Evolutionary conservation across 2,329 filamentous ascomycete genomes (phyloP).

Genomic region (Madurella mycetomatis): DNA sequence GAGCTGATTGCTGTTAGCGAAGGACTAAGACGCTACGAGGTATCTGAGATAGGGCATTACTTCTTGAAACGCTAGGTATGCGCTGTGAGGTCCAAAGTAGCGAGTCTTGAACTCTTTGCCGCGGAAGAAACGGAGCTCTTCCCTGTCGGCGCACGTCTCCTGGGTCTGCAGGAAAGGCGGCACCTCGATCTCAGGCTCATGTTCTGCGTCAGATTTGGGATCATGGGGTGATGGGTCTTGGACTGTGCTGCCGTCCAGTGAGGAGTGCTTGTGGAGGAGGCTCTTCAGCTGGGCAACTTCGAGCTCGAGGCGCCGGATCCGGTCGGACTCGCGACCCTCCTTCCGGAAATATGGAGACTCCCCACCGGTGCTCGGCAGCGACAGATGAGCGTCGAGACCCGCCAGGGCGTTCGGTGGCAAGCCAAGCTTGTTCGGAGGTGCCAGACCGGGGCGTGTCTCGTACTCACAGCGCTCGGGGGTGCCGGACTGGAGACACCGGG

Average conservation of each 20-base stretch:
- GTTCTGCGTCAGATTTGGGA: conserved; percentile 19
- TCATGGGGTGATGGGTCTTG: conserved; percentile 30
- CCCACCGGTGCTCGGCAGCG: conserved; percentile 38
- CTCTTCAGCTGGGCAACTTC: conserved; percentile 55
- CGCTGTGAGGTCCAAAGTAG: conserved; percentile 58
- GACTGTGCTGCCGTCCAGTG: conserved; percentile 50
- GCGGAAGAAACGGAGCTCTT: conserved; percentile 54
- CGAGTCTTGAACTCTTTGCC: conserved; percentile 57
- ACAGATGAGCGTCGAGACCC: conserved; percentile 41
- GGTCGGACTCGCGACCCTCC: conserved; percentile 49
- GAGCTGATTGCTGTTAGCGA: conserved; percentile 31
- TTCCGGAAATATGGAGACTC: conserved; percentile 33
- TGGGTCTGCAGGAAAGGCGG: conserved; percentile 32
- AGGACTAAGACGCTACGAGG: neutral
- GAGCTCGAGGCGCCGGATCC: conserved; percentile 55
- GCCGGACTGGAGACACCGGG: conserved; percentile 58
- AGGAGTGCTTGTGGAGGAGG: conserved; percentile 42
- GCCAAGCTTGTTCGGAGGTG: conserved; percentile 42
- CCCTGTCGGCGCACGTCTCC: conserved; percentile 40
- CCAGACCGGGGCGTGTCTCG: conserved; percentile 44
- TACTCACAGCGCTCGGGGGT: conserved; percentile 58
- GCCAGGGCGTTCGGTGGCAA: conserved; percentile 40
- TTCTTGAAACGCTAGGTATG: conserved; percentile 56
- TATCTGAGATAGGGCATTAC: conserved; percentile 25
- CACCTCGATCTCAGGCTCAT: conserved; percentile 21